Evolutionary conservation across 2,329 filamentous ascomycete species (phyloP).

Genomic region (Sphaerulina musiva): DNA sequence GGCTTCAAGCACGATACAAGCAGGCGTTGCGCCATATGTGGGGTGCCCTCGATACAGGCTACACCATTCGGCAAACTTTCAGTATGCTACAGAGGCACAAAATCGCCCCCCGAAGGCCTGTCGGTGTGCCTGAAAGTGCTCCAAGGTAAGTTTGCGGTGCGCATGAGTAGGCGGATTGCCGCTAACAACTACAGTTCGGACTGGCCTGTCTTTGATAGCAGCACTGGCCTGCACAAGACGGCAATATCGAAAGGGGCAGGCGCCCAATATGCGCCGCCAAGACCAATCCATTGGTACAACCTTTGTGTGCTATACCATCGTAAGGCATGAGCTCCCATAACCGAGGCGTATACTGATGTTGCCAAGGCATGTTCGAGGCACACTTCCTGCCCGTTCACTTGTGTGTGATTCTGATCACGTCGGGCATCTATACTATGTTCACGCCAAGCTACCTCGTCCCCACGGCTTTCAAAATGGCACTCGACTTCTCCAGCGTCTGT

Average conservation of each 20-base stretch:
- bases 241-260: constrained; percentile 20
- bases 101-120: constrained; percentile 6
- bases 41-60: constrained; percentile 65
- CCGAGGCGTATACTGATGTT: not conserved
- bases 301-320: constrained; percentile 55
- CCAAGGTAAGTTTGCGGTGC: constrained; percentile 25
- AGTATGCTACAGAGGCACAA: constrained; percentile 27
- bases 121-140: constrained; percentile 22
- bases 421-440: constrained; percentile 53
- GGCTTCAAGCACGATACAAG: constrained; percentile 61
- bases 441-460: constrained; percentile 48
- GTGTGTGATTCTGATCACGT: constrained; percentile 57
- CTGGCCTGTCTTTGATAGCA: constrained; percentile 30
- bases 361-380: constrained; percentile 58
- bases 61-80: constrained; percentile 44
- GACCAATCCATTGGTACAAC: constrained; percentile 40
- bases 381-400: constrained; percentile 66
- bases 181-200: constrained; percentile 23
- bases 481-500: constrained; percentile 54
- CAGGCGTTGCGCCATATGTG: constrained; percentile 71
- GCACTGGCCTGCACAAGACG: constrained; percentile 27
- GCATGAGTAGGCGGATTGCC: constrained; percentile 7
- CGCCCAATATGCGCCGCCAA: constrained; percentile 16
- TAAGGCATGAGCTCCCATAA: not conserved
- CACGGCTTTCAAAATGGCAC: constrained; percentile 53